Conservation (phyloP, 441 rosid species). For the Viola pubescens region DNA sequence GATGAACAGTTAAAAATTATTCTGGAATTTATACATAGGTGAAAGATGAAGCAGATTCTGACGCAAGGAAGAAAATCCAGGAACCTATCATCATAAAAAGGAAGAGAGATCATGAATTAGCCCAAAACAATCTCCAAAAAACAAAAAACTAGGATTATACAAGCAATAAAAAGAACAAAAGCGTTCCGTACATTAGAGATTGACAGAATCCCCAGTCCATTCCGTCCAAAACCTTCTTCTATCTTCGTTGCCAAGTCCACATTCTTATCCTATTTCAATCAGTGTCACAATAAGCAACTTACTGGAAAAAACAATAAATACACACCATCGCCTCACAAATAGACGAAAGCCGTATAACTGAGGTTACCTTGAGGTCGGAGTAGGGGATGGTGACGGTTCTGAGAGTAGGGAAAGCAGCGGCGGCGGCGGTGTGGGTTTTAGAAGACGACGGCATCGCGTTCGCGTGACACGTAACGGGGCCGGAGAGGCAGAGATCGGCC, state of each 20-base stretch:
- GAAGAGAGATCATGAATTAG: constrained; percentile 4
- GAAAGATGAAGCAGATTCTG: constrained; percentile 69
- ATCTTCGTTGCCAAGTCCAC: constrained; percentile 61
- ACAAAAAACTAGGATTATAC: not conserved
- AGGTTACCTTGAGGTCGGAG: constrained; percentile 55
- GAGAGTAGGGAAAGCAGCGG: constrained; percentile 33
- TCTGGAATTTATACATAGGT: constrained; percentile 40
- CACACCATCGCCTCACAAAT: not conserved
- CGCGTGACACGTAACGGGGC: constrained; percentile 17
- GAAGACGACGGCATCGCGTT: constrained; percentile 39
- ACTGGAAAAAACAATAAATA: constrained; percentile 1
- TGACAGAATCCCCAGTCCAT: constrained; percentile 76
- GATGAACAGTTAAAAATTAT: not conserved
- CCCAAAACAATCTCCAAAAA: not conserved
- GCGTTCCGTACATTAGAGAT: constrained; percentile 39
- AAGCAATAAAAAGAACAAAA: not conserved
- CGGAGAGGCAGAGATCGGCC: constrained; percentile 13
- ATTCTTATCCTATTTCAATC: constrained; percentile 43
- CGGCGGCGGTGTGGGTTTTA: constrained; percentile 8
- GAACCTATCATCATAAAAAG: constrained; percentile 43
- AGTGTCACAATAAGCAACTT: no score
- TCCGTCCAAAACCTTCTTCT: constrained; percentile 80
- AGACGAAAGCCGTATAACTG: not conserved
- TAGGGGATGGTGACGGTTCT: constrained; percentile 62
- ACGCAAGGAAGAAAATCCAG: constrained; percentile 65